Evolutionary conservation across 768 basidiomycete genomes (phyloP).

Genomic region (Rhizopogon roseolus): DNA sequence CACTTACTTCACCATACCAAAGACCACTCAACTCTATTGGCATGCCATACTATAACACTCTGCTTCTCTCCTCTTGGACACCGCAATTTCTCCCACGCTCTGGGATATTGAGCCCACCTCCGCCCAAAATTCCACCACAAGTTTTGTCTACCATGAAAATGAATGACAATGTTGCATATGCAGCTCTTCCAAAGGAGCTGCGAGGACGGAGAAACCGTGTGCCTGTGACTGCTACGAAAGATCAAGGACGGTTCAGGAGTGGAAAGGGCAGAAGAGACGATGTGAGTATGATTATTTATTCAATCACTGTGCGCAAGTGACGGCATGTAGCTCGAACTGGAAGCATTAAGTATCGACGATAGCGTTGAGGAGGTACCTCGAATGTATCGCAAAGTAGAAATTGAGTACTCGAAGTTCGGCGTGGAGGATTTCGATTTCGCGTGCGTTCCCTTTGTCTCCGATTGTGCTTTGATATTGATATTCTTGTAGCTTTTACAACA

Average conservation of each 20-base stretch:
- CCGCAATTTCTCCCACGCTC: conserved; percentile 51
- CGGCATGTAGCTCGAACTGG: conserved; percentile 41
- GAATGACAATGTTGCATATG: conserved; percentile 89
- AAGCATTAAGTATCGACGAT: conserved; percentile 48
- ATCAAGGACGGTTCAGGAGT: conserved; percentile 80
- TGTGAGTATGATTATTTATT: conserved; percentile 26
- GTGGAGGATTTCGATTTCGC: conserved; percentile 99
- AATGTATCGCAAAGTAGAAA: conserved; percentile 89
- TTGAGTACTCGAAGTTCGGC: conserved; percentile 97
- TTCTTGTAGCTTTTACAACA: conserved; percentile 79
- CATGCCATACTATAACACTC: conserved; percentile 74
- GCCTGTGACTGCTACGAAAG: conserved; percentile 39
- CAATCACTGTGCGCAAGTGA: conserved; percentile 1
- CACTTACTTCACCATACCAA: neutral
- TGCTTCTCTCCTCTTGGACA: conserved; percentile 65
- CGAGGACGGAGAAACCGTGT: conserved; percentile 81
- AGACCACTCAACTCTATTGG: conserved; percentile 90
- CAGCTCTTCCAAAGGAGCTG: conserved; percentile 80
- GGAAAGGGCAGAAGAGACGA: conserved; percentile 55
- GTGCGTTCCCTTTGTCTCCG: conserved; percentile 35
- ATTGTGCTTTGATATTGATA: neutral
- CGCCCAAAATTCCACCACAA: conserved; percentile 74
- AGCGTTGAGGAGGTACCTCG: conserved; percentile 62
- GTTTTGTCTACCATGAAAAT: conserved; percentile 75
- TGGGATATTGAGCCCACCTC: conserved; percentile 53